Percentiles rank a stretch among this genome's conserved stretches.
These are phyloP conservation scores for Gonapodya sp. DNA, from an alignment of 192 early-diverging fungal species.

Conservation along the genomic window DNA sequence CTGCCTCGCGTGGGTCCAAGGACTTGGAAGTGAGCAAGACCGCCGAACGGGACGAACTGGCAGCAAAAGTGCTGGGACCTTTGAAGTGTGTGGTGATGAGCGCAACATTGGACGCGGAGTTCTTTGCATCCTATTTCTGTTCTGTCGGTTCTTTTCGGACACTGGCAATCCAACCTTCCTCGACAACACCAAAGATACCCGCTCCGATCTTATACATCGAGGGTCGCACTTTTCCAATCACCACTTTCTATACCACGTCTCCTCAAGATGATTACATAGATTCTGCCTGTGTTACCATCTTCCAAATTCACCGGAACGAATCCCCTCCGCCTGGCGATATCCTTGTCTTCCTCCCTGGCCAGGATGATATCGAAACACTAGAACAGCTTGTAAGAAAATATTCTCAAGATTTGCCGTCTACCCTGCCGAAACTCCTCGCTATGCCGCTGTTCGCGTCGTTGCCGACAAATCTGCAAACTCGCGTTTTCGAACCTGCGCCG, in stretches of 20 bases:
- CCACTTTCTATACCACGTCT: constrained; percentile 61
- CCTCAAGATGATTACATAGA: constrained; percentile 91
- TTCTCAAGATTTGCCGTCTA: constrained; percentile 46
- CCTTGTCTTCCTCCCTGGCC: constrained; percentile 74
- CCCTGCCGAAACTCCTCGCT: constrained; percentile 44
- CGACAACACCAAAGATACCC: constrained; percentile 15
- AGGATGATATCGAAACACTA: constrained; percentile 90
- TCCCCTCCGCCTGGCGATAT: constrained; percentile 68
- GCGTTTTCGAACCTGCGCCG: constrained; percentile 83
- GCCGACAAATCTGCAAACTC: constrained; percentile 76
- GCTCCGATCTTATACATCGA: constrained; percentile 78
- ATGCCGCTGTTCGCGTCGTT: constrained; percentile 91
- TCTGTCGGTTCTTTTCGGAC: constrained; percentile 24
- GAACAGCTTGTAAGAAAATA: constrained; percentile 73
- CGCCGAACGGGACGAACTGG: constrained; percentile 22
- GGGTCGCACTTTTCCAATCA: constrained; percentile 85
- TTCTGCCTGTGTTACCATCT: constrained; percentile 68
- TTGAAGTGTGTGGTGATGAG: constrained; percentile 93
- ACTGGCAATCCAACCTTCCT: neutral
- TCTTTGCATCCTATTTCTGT: constrained; percentile 85
- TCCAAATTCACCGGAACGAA: constrained; percentile 83
- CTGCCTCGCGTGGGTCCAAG: constrained; percentile 31
- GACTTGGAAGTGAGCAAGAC: constrained; percentile 74
- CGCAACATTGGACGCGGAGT: constrained; percentile 89
- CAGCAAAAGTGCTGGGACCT: constrained; percentile 22